A percentile compares a stretch with the other conserved stretches of the same genome.
Evolutionary conservation across 2,329 filamentous ascomycete genomes (phyloP).

Genomic region (Akanthomyces muscarius): DNA sequence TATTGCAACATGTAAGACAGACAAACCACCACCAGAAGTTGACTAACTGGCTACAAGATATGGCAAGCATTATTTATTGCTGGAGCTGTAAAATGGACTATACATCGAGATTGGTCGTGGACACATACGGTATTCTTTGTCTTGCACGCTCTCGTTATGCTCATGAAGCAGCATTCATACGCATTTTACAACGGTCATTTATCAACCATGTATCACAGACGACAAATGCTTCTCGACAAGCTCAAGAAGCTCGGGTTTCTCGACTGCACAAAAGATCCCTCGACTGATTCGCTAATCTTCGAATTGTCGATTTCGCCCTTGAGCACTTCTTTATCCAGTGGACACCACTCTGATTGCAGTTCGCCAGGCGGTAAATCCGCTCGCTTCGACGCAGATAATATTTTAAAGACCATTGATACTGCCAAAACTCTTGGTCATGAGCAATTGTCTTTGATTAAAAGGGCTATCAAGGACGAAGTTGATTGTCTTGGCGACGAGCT

Average conservation of each 20-base stretch:
- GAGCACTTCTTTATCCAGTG: background rate
- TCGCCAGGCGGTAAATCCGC: background rate
- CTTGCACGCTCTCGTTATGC: slow-evolving; percentile 67
- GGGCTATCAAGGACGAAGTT: slow-evolving; percentile 65
- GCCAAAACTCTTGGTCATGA: slow-evolving; percentile 55
- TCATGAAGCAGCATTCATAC: slow-evolving; percentile 84
- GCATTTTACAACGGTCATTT: slow-evolving; percentile 74
- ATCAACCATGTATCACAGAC: slow-evolving; percentile 54
- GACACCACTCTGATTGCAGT: background rate
- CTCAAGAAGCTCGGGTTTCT: slow-evolving; percentile 56
- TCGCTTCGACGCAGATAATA: slow-evolving; percentile 44
- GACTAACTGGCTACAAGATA: slow-evolving; percentile 36
- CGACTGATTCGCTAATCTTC: slow-evolving; percentile 18
- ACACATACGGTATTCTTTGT: slow-evolving; percentile 77
- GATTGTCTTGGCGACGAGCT: slow-evolving; percentile 61
- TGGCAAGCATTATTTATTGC: slow-evolving; percentile 67
- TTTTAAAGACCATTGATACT: slow-evolving; percentile 59
- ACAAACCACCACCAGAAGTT: background rate
- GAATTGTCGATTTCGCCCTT: background rate
- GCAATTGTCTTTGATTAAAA: slow-evolving; percentile 60
- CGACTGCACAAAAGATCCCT: slow-evolving; percentile 42
- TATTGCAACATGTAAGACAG: slow-evolving; percentile 60
- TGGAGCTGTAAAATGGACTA: slow-evolving; percentile 60
- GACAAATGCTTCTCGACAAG: slow-evolving; percentile 40
- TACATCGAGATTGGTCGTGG: slow-evolving; percentile 75